Base-by-base conservation (phyloP, 441 rosid genomes). In the Populus hybrid region DNA sequence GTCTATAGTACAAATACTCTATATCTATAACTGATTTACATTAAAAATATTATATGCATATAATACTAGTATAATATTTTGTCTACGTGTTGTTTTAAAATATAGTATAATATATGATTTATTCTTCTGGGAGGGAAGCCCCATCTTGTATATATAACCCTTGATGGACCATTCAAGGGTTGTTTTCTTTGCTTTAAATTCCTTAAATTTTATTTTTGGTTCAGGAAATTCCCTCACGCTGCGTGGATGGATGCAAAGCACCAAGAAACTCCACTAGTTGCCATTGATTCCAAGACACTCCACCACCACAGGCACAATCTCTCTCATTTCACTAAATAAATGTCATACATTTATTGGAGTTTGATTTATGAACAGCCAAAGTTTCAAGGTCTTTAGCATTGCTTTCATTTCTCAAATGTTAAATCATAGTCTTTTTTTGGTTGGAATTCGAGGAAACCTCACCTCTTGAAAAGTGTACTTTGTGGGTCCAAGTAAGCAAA, bases 401-500 rank as follows among this genome's bases (percentile, higher is more conserved):
- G 5, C 5, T 46, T 14, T 46, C 19, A 46, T 46, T 46, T 12
- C 19, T 46, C 6, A 14, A 14, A 14, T 4, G 6, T 46, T 46
- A 46, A 4, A 2, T 46, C 57, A 12, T 46, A 14, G 28, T 26
- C 2, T 26, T 28, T 28, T 28, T 28, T 28, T 28, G 2, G 2
- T 28, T 28, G 0, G 30, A 28, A 28, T 28, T 28, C 30, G 4
- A 28, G 3, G 0, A 28, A 28, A 28, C 4, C 0, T 2, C 3
- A 2, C 30, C 4, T 2, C 4, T 3, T 0, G 4, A 3, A 28
- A 28, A 28, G 4, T 28, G 4, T 3, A 2, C 0, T 28, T 28
- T 28, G 2, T 28, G 30, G 30, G 0, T 28, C 4, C 30, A 28
- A 0, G 0, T 28, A 0, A 2, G 4, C 0, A 3, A 28, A 0